Conservation (phyloP, 2,329 filamentous ascomycete species). For the Eutypa lata region DNA sequence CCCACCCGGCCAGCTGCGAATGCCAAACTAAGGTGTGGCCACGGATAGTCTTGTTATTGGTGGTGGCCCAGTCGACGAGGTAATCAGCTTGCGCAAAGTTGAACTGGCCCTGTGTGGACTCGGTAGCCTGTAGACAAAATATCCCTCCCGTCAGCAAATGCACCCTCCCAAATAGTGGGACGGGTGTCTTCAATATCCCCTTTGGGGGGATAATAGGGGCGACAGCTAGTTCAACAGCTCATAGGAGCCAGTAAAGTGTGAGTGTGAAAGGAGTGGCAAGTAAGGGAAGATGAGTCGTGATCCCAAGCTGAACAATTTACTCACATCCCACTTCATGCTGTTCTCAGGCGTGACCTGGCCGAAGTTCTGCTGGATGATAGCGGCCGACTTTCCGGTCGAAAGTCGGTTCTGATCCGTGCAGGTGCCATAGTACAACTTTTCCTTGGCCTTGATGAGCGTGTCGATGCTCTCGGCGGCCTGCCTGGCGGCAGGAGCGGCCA, state of each 20-base stretch:
- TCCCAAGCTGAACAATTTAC: too few relatives aligned
- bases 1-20: constrained; percentile 57
- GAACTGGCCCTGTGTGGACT: constrained; percentile 44
- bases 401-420: constrained; percentile 54
- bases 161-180: too few relatives aligned
- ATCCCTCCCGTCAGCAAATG: neutral
- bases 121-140: constrained; percentile 9
- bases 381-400: constrained; percentile 44
- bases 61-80: constrained; percentile 55
- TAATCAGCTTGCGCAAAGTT: constrained; percentile 55
- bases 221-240: neutral
- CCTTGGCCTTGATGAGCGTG: constrained; percentile 54
- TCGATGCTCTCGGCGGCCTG: constrained; percentile 50
- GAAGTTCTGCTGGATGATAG: constrained; percentile 59
- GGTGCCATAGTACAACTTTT: constrained; percentile 64
- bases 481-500: constrained; percentile 33
- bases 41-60: constrained; percentile 57
- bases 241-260: too few relatives aligned
- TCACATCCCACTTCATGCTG: constrained; percentile 66
- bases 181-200: too few relatives aligned
- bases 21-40: constrained; percentile 69
- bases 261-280: too few relatives aligned
- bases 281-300: too few relatives aligned
- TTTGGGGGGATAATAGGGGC: too few relatives aligned
- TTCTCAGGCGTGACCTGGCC: constrained; percentile 67